Percentiles rank a stretch among this genome's conserved stretches.
phyloP scores from a whole-genome alignment of 2,329 filamentous ascomycete genomes.

The Fusarium xyrophilum region DNA sequence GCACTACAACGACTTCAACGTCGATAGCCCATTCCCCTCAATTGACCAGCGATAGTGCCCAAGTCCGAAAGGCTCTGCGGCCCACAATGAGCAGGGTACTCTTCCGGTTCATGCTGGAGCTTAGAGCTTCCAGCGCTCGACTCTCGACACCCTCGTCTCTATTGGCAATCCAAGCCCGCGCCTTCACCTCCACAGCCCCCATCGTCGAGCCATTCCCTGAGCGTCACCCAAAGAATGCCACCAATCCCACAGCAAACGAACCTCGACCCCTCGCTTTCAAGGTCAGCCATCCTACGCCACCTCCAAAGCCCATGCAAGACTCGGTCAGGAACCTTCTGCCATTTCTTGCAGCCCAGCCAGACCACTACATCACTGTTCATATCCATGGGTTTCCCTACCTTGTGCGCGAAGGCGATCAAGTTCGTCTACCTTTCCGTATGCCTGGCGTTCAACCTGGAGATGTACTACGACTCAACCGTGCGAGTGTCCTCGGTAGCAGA shows the following conservation, averaged over 20 bases:
- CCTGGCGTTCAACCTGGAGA: constrained; percentile 80
- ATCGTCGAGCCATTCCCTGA: constrained; percentile 53
- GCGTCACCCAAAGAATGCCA: constrained; percentile 48
- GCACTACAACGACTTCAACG: constrained; percentile 28
- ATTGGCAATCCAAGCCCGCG: constrained; percentile 40
- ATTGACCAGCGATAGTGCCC: constrained; percentile 38
- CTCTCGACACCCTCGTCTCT: constrained; percentile 37
- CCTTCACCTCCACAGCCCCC: constrained; percentile 50
- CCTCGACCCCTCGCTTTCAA: constrained; percentile 49
- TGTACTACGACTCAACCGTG: constrained; percentile 85
- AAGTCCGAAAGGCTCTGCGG: constrained; percentile 38
- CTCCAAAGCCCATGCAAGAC: constrained; percentile 55
- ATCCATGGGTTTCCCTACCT: constrained; percentile 83
- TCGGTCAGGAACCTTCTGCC: constrained; percentile 70
- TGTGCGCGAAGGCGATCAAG: constrained; percentile 74
- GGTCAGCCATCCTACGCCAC: constrained; percentile 49
- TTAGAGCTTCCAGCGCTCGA: constrained; percentile 53
- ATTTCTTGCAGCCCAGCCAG: constrained; percentile 73
- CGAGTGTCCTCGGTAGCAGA: constrained; percentile 79
- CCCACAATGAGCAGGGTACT: constrained; percentile 64
- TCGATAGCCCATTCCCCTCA: constrained; percentile 23
- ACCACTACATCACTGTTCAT: constrained; percentile 80
- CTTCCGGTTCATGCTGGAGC: constrained; percentile 68
- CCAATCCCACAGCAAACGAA: constrained; percentile 46
- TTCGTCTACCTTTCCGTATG: constrained; percentile 83